Evolutionary conservation across 2,329 filamentous ascomycete species (phyloP).

Genomic region (Colletotrichum viniferum): DNA sequence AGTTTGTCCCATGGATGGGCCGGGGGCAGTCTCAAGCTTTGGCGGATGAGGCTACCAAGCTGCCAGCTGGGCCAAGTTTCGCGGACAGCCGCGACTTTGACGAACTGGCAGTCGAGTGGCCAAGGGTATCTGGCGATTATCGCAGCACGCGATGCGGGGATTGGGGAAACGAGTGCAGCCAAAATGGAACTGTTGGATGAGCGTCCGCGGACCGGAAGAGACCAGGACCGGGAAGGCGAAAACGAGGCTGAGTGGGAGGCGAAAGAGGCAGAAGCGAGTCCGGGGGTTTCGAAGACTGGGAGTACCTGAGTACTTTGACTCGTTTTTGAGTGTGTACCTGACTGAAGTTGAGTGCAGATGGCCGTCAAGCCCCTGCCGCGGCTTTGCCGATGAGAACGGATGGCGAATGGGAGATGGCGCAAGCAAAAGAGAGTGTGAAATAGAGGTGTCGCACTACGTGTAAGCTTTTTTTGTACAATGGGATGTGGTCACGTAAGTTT

Average conservation of each 20-base stretch:
- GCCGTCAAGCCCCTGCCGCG: not conserved
- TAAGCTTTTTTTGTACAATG: not conserved
- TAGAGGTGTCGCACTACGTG: not conserved
- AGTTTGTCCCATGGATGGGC: not conserved
- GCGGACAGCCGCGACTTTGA: not conserved
- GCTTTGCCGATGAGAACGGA: not conserved
- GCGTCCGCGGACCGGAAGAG: not conserved
- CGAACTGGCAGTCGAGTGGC: not conserved
- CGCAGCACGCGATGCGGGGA: not conserved
- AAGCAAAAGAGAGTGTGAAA: not conserved
- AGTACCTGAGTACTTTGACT: not conserved
- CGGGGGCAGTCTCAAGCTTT: not conserved
- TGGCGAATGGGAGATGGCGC: not conserved
- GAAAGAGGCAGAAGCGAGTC: not conserved
- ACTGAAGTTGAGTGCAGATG: conserved; percentile 6
- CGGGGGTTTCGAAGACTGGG: not conserved
- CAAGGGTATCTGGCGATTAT: not conserved
- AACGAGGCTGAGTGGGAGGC: conserved; percentile 14
- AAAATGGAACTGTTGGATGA: not conserved
- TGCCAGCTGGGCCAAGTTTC: not conserved
- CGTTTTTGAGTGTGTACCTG: not conserved
- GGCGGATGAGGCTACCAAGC: not conserved
- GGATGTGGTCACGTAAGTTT: not conserved
- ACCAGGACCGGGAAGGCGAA: not conserved
- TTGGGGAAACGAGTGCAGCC: not conserved